phyloP scores from a whole-genome alignment of 1,284 basidiomycete genomes.

The Papiliotrema nemorosa region DNA sequence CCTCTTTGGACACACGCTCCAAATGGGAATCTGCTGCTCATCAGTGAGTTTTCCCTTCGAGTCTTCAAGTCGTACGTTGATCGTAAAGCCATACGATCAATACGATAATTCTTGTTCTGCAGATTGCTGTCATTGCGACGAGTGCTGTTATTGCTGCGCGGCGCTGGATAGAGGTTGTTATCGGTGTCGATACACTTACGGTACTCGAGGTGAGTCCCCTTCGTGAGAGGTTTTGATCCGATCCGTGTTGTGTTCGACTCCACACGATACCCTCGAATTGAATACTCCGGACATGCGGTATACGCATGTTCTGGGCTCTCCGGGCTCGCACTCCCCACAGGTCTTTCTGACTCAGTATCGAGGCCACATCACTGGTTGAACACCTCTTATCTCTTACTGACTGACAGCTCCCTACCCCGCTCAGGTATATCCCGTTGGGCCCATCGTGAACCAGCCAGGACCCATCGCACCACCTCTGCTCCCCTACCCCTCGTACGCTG shows the following conservation, averaged over 20 bases:
- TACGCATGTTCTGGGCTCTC: neutral
- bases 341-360: no score
- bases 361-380: neutral
- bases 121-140: constrained; percentile 4
- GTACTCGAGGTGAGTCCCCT: neutral
- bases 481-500: neutral
- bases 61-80: no score
- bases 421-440: neutral
- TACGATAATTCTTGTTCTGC: no score
- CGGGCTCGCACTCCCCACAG: neutral
- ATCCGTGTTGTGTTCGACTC: neutral
- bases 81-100: no score
- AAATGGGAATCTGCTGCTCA: no score
- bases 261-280: neutral
- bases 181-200: neutral
- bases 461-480: constrained; percentile 1
- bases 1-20: no score
- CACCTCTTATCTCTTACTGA: no score
- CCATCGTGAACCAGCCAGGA: constrained; percentile 1
- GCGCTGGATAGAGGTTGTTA: constrained; percentile 1
- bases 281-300: neutral
- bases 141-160: constrained; percentile 4
- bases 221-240: neutral
- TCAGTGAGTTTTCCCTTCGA: no score
- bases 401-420: no score